Conservation (phyloP, 164 flowering plant species). For the Macadamia integrifolia region DNA sequence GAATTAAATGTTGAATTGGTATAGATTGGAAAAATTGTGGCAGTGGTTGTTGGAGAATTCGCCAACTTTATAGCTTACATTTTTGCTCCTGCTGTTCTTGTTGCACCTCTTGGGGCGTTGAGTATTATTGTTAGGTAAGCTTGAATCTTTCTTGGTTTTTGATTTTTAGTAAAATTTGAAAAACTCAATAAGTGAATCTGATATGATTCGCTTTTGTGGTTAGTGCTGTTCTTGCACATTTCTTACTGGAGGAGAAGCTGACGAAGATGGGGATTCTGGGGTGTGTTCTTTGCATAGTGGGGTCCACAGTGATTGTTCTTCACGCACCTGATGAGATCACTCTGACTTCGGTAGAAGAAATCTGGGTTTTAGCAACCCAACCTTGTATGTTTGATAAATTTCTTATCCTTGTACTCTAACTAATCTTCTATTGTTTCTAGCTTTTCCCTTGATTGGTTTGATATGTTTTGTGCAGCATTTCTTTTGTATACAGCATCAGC, state of each 20-base stretch:
- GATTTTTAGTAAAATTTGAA: neutral
- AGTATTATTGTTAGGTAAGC: constrained; percentile 87
- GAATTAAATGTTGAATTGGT: constrained; percentile 1
- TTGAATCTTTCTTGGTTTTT: no score
- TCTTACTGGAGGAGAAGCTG: constrained; percentile 66
- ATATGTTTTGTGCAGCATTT: constrained; percentile 52
- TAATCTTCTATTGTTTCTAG: neutral
- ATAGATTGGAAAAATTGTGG: constrained; percentile 8
- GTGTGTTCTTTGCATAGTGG: constrained; percentile 78
- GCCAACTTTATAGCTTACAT: constrained; percentile 88
- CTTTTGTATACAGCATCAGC: constrained; percentile 74
- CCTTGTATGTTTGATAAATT: constrained; percentile 41
- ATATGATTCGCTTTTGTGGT: neutral
- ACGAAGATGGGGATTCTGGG: constrained; percentile 80
- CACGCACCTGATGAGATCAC: constrained; percentile 76
- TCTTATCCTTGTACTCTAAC: constrained; percentile 25
- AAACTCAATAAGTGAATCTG: neutral
- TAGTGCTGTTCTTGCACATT: constrained; percentile 93
- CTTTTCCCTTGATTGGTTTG: constrained; percentile 2
- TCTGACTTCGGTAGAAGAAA: constrained; percentile 66
- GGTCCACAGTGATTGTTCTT: constrained; percentile 80
- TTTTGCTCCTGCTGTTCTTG: constrained; percentile 93
- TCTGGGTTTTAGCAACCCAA: constrained; percentile 82
- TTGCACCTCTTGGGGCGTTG: constrained; percentile 89
- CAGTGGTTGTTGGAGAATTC: constrained; percentile 89